These are phyloP conservation scores for Uronychia setigera DNA, from an alignment of 73 alveolate species.

Conservation along the genomic window DNA sequence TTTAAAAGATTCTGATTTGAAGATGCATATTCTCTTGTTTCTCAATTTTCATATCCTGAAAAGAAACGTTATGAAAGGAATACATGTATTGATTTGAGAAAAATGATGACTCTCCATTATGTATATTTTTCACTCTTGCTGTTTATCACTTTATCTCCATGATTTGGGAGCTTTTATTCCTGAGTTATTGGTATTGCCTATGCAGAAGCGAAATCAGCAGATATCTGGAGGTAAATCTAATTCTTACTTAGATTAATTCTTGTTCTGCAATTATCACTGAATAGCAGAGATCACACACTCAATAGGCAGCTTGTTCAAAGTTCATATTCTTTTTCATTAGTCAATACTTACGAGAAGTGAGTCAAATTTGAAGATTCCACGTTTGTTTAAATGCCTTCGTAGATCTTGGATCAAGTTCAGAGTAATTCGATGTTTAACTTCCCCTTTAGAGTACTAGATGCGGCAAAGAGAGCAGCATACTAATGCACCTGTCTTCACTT, in stretches of 20 bases:
- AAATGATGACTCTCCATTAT: neutral
- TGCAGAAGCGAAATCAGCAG: neutral
- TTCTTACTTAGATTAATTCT: constrained; percentile 19
- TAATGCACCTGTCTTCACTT: neutral
- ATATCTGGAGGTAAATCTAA: neutral
- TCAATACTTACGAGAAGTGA: neutral
- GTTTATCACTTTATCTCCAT: neutral
- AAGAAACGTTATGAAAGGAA: neutral
- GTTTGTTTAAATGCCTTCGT: neutral
- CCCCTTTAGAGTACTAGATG: neutral
- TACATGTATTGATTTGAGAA: neutral
- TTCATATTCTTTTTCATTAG: neutral
- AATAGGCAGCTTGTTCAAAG: neutral
- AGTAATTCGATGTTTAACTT: neutral
- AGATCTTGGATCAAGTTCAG: neutral
- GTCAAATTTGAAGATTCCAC: neutral
- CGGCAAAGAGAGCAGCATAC: neutral
- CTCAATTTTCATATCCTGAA: neutral
- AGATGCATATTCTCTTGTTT: neutral
- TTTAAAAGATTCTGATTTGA: neutral
- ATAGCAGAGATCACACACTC: constrained; percentile 31
- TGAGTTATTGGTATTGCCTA: neutral
- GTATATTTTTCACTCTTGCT: neutral
- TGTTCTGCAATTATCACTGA: constrained; percentile 29
- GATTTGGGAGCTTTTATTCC: neutral